Percentiles rank a stretch among this genome's conserved stretches.
These are phyloP conservation scores for Kluyveromyces marxianus DNA, from an alignment of 1,139 yeast species.

Conservation along the genomic window DNA sequence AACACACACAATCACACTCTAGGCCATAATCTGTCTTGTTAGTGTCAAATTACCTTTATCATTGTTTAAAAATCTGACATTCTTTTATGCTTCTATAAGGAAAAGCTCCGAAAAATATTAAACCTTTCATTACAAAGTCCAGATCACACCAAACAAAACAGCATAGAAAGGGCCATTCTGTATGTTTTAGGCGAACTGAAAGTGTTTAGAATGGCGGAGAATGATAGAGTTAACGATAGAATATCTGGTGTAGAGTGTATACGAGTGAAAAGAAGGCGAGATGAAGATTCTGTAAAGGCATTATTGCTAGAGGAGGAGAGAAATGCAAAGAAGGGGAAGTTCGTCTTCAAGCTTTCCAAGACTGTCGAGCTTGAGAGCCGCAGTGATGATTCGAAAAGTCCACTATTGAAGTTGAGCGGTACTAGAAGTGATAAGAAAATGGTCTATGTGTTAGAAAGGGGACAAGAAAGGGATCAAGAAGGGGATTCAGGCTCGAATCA, in stretches of 20 bases:
- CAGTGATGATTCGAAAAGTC: slow-evolving; percentile 15
- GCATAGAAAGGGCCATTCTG: background rate
- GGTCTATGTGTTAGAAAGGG: slow-evolving; percentile 27
- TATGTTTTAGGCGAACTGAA: too few relatives aligned
- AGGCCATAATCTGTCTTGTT: too few relatives aligned
- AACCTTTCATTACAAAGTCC: too few relatives aligned
- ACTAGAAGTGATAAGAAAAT: slow-evolving; percentile 15
- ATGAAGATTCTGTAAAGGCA: slow-evolving; percentile 83
- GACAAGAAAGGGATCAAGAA: slow-evolving; percentile 12
- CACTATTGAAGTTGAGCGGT: slow-evolving; percentile 23
- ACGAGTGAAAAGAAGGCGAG: slow-evolving; percentile 76
- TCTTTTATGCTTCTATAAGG: too few relatives aligned
- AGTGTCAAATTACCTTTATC: too few relatives aligned
- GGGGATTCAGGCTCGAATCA: background rate
- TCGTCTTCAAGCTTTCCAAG: slow-evolving; percentile 29
- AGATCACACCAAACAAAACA: background rate
- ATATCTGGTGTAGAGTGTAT: slow-evolving; percentile 37
- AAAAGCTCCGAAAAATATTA: too few relatives aligned
- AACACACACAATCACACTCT: too few relatives aligned
- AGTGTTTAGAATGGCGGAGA: background rate
- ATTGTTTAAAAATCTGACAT: too few relatives aligned
- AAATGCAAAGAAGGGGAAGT: slow-evolving; percentile 31
- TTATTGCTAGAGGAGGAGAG: slow-evolving; percentile 41
- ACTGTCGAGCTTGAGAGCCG: slow-evolving; percentile 22
- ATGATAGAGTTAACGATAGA: background rate